Conservation (phyloP, 306 rosid genomes). For the Castanea crenata region DNA sequence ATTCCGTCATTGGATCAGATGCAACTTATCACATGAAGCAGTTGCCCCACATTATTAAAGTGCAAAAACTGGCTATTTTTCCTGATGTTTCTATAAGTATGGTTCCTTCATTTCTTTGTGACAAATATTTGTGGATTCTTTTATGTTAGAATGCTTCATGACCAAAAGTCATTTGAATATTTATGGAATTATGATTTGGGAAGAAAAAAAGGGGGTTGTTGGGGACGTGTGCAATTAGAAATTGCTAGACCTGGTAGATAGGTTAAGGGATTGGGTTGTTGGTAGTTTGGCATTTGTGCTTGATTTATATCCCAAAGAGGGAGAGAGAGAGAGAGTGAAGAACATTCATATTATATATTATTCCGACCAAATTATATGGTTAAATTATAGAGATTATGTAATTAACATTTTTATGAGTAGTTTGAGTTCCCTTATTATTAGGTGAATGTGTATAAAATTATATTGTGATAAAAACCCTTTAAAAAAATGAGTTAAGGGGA, state of each 20-base stretch:
- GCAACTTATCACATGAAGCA: conserved; percentile 45
- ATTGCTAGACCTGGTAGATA: background rate
- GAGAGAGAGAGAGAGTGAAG: background rate
- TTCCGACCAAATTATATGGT: too few species aligned
- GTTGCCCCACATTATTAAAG: conserved; percentile 63
- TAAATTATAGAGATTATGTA: too few species aligned
- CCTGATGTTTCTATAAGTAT: conserved; percentile 64
- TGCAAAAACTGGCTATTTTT: conserved; percentile 57
- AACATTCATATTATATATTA: too few species aligned
- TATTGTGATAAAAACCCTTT: too few species aligned
- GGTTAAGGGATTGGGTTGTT: background rate
- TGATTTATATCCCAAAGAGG: background rate
- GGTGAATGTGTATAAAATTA: too few species aligned
- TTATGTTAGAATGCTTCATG: conserved; percentile 7
- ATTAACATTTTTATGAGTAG: too few species aligned
- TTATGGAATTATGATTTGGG: background rate
- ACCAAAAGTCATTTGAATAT: conserved; percentile 4
- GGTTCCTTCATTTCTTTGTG: conserved; percentile 23
- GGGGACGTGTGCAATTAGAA: background rate
- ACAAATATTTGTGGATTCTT: conserved; percentile 9
- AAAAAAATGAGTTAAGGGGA: too few species aligned
- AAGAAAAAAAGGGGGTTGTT: background rate
- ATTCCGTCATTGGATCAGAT: conserved; percentile 52
- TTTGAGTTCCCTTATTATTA: too few species aligned
- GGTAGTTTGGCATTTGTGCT: conserved; percentile 3